Evolutionary conservation across 2,329 filamentous ascomycete species (phyloP).

Genomic region (Fusarium subtropicale): DNA sequence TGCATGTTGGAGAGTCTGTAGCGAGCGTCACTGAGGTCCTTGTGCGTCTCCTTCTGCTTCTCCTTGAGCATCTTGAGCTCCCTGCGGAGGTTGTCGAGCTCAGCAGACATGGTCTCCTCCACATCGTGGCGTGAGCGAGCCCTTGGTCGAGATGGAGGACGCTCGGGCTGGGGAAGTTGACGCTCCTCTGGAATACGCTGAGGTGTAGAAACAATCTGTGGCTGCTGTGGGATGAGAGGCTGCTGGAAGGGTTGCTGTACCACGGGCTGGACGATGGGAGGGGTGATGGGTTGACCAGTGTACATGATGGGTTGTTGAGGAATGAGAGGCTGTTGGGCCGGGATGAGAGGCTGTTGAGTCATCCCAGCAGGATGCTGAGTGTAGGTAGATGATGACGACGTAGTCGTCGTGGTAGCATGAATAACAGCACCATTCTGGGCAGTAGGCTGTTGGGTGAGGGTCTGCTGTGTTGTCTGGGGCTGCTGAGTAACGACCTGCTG

Average conservation of each 20-base stretch:
- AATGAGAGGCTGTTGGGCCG: conserved; percentile 29
- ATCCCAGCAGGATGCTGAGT: conserved; percentile 33
- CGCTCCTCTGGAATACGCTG: conserved; percentile 32
- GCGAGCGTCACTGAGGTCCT: conserved; percentile 44
- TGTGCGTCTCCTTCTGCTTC: conserved; percentile 40
- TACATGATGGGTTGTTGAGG: conserved; percentile 24
- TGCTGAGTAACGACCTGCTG: conserved; percentile 13
- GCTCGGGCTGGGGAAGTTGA: conserved; percentile 31
- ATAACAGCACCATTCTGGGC: conserved; percentile 23
- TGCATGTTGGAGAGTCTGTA: conserved; percentile 40
- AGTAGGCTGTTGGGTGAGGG: conserved; percentile 20
- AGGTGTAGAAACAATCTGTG: conserved; percentile 18
- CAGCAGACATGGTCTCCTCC: conserved; percentile 35
- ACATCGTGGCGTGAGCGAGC: conserved; percentile 40
- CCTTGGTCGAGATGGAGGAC: conserved; percentile 29
- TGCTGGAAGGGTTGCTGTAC: conserved; percentile 34
- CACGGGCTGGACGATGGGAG: conserved; percentile 21
- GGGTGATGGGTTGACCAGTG: conserved; percentile 30
- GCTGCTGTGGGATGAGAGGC: conserved; percentile 26
- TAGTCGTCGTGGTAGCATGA: conserved; percentile 27
- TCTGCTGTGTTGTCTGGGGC: conserved; percentile 23
- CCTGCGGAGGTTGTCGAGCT: conserved; percentile 42
- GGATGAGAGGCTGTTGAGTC: conserved; percentile 32
- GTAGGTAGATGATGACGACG: conserved; percentile 24
- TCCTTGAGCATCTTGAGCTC: conserved; percentile 39